Evolutionary conservation across 768 basidiomycete species (phyloP), one percentile per base, ranked within the genome.

Genomic region (Serendipita indica): DNA sequence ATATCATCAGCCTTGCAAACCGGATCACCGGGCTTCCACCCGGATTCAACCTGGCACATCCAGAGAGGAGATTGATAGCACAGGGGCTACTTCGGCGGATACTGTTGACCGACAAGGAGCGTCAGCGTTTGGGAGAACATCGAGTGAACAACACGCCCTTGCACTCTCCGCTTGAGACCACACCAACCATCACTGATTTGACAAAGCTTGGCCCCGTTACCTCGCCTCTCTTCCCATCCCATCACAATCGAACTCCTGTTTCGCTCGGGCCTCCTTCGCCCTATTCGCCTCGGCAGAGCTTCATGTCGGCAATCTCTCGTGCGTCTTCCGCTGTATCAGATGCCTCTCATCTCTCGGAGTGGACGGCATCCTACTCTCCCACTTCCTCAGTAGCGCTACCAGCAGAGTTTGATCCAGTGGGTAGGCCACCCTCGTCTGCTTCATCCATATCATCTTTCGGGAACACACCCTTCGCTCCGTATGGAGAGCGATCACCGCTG

Each of bases 61-160:
- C 89, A 39, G 87, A 87, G 60, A 77, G 92, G n/a, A 73, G 82
- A 37, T 73, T 94, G 12, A 71, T 92, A 35, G 77, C 78, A 59
- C 81, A 83, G 62, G 89, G 88, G 16, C 68, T 73, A 2, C 70
- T 90, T 27, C 12, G 45, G 12, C 45, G 25, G 13, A 33, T 28
- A 54, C 32, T 22, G 0, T 54, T 28, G 32, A 18, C 49, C 49
- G 25, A 54, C 49, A 7, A 27, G 41, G 41, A n/a, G 27, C 7
- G 18, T n/a, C 41, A 7, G 18, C 18, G 41, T 43, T 25, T 7
- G 18, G 18, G 5, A 25, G 18, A 43, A 7, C 41, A 43, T 43
- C 41, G n/a, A 37, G 35, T 37, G 35, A n/a, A 10, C 35, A 37
- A 37, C 35, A n/a, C 35, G 35, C 35, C 35, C n/a, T 37, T 37